Evolutionary conservation across 768 basidiomycete genomes (phyloP), one percentile per base, ranked within the genome.

Genomic region (Macrolepiota dolichaula): DNA sequence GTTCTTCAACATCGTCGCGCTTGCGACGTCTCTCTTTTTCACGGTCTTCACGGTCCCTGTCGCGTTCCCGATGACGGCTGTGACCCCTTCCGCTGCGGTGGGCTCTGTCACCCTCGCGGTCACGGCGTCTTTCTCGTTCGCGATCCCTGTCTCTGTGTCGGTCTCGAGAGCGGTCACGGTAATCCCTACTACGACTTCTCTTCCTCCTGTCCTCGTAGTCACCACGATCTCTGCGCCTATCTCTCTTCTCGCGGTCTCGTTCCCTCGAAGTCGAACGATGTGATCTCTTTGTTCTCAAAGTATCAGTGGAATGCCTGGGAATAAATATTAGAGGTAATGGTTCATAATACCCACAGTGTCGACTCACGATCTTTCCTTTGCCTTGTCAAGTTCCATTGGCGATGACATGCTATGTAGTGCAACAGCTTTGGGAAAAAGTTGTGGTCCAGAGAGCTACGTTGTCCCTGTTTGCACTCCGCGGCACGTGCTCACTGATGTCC

Each of bases 301-400:
- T 92, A 70, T 91, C 90, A 38, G 86, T 85, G 2, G 91, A 91
- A 71, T 85, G 84, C 70, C 88, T 88, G 66, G 89, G 86, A 63
- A 87, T 86, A 62, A 51, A 27, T 59, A 63, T 55, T 35, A 51
- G 32, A 57, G 59, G 55, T 32, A 32, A 62, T 46, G 40, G 55
- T 32, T 24, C 37, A 56, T 38, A 42, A 36, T 49, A 53, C 49
- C 51, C 49, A 47, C 40, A 15, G 10, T 22, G 25, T 47, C 22
- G 27, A 79, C 86, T 59, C 67, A 89, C 87, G 85, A 86, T 68
- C 81, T 85, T 66, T 77, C 81, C 66, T 79, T 84, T 44, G 84
- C 82, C 65, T 74, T 77, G 66, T 89, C 89, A 19, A 86, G 74
- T 55, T 88, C 86, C 85, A 90, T 87, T 62, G 77, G 76, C 55